These are phyloP conservation scores for Fusarium sp. DNA, from an alignment of 2,329 filamentous ascomycete genomes.

Conservation along the genomic window DNA sequence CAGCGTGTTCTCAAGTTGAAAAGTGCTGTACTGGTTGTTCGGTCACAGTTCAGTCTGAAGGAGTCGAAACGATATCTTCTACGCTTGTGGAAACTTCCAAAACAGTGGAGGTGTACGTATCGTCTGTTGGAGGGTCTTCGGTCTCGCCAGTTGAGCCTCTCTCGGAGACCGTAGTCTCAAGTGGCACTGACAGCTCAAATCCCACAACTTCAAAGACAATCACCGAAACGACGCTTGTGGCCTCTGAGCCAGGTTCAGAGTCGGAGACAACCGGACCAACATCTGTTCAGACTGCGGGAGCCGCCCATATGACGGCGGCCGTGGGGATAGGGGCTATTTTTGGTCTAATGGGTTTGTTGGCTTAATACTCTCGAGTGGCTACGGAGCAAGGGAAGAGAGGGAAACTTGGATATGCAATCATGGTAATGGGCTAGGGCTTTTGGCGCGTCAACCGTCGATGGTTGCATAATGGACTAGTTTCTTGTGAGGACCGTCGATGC, in stretches of 20 bases:
- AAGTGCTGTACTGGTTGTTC: conserved; percentile 43
- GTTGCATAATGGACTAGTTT: conserved; percentile 39
- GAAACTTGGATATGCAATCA: conserved; percentile 21
- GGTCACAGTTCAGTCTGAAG: neutral
- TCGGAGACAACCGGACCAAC: conserved; percentile 27
- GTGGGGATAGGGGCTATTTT: conserved; percentile 46
- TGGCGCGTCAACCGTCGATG: conserved; percentile 24
- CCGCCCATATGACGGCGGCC: conserved; percentile 38
- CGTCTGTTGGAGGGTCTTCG: conserved; percentile 32
- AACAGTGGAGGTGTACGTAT: conserved; percentile 29
- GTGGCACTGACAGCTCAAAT: conserved; percentile 15
- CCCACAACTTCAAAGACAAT: conserved; percentile 7
- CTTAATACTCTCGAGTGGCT: conserved; percentile 24
- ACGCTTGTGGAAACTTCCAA: conserved; percentile 18
- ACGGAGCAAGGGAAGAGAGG: conserved; percentile 1
- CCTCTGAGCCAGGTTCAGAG: conserved; percentile 12
- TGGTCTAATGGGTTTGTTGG: conserved; percentile 45
- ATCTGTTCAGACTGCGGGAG: conserved; percentile 44
- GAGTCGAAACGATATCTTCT: conserved; percentile 9
- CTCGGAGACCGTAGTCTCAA: conserved; percentile 3
- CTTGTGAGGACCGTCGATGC: conserved; percentile 19
- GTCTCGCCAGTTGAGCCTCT: conserved; percentile 16
- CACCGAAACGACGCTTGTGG: conserved; percentile 6
- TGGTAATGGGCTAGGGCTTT: conserved; percentile 19
- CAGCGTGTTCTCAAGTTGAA: conserved; percentile 32